These are phyloP conservation scores for Yamadazyma epiphylla DNA, from an alignment of 1,139 yeast genomes.

Conservation along the genomic window DNA sequence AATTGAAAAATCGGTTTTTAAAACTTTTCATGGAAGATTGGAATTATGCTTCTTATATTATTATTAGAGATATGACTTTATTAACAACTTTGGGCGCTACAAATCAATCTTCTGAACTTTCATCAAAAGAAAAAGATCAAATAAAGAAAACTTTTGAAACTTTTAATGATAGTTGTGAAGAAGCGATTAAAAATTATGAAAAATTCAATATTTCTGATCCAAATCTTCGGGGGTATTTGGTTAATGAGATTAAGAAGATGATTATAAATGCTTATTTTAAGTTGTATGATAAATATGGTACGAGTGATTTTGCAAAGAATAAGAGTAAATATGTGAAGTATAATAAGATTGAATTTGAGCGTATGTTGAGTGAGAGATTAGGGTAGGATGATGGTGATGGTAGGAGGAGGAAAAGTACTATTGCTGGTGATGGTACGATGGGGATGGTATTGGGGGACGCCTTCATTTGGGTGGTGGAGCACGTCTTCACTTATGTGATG, in stretches of 20 bases:
- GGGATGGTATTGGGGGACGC: too few relatives aligned
- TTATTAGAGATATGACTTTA: conserved; percentile 67
- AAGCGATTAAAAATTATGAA: conserved; percentile 60
- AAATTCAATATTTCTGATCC: conserved; percentile 65
- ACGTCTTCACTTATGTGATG: too few relatives aligned
- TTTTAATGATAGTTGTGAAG: conserved; percentile 82
- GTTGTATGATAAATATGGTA: conserved; percentile 71
- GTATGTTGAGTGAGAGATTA: conserved; percentile 33
- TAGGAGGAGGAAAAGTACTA: too few relatives aligned
- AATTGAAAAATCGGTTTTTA: conserved; percentile 69
- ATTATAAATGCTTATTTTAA: conserved; percentile 81
- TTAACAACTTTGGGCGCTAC: conserved; percentile 36
- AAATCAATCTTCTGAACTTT: conserved; percentile 17
- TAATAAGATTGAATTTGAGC: conserved; percentile 60
- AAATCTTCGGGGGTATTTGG: conserved; percentile 54
- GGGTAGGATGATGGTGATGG: too few relatives aligned
- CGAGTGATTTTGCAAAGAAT: conserved; percentile 71
- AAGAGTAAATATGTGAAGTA: conserved; percentile 71
- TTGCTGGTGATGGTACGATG: too few relatives aligned
- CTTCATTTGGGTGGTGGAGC: too few relatives aligned
- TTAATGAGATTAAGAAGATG: conserved; percentile 63
- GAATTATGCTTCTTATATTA: conserved; percentile 72
- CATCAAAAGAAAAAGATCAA: conserved; percentile 74
- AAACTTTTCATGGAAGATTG: conserved; percentile 79
- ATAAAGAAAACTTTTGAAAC: conserved; percentile 81